Percentiles rank a stretch among this genome's conserved stretches.
phyloP scores from a whole-genome alignment of 2,329 filamentous ascomycete genomes.

The Talaromyces pinophilus region DNA sequence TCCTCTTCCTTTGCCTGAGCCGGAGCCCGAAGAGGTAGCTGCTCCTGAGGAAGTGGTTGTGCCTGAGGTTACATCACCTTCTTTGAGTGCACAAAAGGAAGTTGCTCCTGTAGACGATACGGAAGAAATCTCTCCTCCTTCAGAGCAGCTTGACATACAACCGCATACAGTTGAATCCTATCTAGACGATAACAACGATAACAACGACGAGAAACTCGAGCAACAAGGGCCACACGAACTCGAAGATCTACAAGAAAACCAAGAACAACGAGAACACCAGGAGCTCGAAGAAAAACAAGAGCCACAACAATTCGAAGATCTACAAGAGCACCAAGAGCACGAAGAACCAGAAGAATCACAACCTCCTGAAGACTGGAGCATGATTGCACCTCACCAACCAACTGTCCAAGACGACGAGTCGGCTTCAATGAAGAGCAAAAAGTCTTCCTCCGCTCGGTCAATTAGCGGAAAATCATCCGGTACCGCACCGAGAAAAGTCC shows the following conservation, averaged over 20 bases:
- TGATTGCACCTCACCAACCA: conserved; percentile 21
- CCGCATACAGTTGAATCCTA: conserved; percentile 7
- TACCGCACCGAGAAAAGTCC: background rate
- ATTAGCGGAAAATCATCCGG: conserved; percentile 1
- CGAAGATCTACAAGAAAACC: background rate
- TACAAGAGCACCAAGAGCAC: background rate
- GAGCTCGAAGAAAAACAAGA: background rate
- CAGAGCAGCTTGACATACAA: conserved; percentile 1
- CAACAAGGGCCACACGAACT: background rate
- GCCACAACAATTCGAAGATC: background rate
- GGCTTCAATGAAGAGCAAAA: conserved; percentile 8
- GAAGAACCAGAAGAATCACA: background rate
- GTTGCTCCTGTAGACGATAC: background rate
- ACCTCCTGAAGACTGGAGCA: conserved; percentile 10
- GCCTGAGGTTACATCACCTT: background rate
- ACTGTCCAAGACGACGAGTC: conserved; percentile 17
- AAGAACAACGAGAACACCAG: background rate
- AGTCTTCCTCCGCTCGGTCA: background rate
- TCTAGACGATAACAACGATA: background rate
- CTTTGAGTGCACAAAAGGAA: conserved; percentile 7
- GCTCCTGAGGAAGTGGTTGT: background rate
- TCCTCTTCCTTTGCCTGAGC: background rate
- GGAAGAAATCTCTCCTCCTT: background rate
- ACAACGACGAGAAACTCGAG: background rate
- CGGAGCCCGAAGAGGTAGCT: conserved; percentile 1